Percentiles rank a stretch among this genome's conserved stretches.
phyloP scores from a whole-genome alignment of 306 rosid genomes.

The Lathyrus aphaca region DNA sequence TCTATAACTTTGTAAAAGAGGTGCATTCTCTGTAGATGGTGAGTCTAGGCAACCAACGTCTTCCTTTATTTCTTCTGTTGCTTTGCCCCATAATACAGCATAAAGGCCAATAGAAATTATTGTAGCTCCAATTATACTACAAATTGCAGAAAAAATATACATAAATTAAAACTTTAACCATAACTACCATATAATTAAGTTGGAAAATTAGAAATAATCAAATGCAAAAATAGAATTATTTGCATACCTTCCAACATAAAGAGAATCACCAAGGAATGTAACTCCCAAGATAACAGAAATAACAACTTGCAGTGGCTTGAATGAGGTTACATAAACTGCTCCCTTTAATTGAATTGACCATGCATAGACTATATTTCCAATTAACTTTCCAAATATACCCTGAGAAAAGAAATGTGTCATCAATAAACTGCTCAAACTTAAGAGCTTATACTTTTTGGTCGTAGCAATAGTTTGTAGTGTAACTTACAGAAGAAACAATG shows the following conservation, averaged over 20 bases:
- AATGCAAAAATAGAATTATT: constrained; percentile 4
- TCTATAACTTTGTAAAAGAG: constrained; percentile 60
- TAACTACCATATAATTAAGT: neutral
- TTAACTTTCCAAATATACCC: constrained; percentile 77
- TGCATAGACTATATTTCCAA: constrained; percentile 64
- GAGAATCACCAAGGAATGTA: constrained; percentile 72
- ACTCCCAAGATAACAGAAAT: constrained; percentile 79
- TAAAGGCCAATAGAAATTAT: constrained; percentile 82
- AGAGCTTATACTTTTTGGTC: neutral
- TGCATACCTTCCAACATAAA: constrained; percentile 79
- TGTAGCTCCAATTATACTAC: constrained; percentile 80
- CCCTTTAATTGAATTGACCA: constrained; percentile 82
- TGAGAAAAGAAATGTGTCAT: constrained; percentile 15
- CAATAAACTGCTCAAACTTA: constrained; percentile 17
- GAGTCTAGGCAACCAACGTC: constrained; percentile 49
- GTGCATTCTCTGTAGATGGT: constrained; percentile 55
- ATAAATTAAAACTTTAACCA: neutral
- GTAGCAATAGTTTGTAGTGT: neutral
- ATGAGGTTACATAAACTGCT: constrained; percentile 70
- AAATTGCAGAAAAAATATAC: constrained; percentile 10
- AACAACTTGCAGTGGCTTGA: constrained; percentile 82
- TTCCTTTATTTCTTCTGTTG: constrained; percentile 58
- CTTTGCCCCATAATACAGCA: constrained; percentile 87
- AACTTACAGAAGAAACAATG: constrained; percentile 80
- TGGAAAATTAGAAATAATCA: neutral